Conservation (phyloP, 2,329 filamentous ascomycete genomes). For the Fusarium coicis region DNA sequence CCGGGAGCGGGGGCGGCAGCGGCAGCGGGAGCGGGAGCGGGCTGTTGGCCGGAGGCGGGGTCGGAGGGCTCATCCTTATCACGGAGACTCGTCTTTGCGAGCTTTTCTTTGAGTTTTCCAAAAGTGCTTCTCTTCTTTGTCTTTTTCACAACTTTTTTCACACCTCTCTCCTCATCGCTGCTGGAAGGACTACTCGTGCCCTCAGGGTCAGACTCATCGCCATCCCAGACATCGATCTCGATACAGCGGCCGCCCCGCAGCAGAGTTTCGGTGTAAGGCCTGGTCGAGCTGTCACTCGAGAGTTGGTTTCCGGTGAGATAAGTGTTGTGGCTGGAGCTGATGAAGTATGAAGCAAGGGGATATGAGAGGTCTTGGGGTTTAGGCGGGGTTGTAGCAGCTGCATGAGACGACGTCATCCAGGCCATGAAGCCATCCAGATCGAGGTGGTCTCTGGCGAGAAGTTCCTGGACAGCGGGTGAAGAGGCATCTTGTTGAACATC, state of each 20-base stretch:
- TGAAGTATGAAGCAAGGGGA: constrained; percentile 90
- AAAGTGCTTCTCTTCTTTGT: constrained; percentile 67
- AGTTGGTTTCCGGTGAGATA: constrained; percentile 92
- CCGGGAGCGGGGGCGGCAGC: background rate
- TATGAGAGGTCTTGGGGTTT: constrained; percentile 69
- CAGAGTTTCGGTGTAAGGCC: constrained; percentile 86
- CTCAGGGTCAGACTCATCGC: constrained; percentile 76
- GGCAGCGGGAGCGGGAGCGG: background rate
- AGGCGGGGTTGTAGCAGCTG: constrained; percentile 55
- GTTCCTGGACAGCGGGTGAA: constrained; percentile 40
- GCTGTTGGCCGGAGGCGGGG: constrained; percentile 2
- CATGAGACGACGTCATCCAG: constrained; percentile 66
- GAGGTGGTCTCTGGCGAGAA: constrained; percentile 50
- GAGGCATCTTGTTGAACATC: constrained; percentile 57
- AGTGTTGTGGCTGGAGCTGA: constrained; percentile 95
- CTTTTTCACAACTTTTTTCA: constrained; percentile 59
- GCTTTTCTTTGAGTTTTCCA: constrained; percentile 71
- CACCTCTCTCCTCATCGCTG: constrained; percentile 59
- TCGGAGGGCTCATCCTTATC: constrained; percentile 43
- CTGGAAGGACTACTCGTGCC: constrained; percentile 52
- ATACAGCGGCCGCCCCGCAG: constrained; percentile 89
- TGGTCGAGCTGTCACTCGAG: constrained; percentile 85
- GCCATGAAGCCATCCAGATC: constrained; percentile 61
- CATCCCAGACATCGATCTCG: constrained; percentile 96
- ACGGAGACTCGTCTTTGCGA: constrained; percentile 61